phyloP scores from a whole-genome alignment of 1,284 basidiomycete genomes.

The Stygiomarasmius scandens region DNA sequence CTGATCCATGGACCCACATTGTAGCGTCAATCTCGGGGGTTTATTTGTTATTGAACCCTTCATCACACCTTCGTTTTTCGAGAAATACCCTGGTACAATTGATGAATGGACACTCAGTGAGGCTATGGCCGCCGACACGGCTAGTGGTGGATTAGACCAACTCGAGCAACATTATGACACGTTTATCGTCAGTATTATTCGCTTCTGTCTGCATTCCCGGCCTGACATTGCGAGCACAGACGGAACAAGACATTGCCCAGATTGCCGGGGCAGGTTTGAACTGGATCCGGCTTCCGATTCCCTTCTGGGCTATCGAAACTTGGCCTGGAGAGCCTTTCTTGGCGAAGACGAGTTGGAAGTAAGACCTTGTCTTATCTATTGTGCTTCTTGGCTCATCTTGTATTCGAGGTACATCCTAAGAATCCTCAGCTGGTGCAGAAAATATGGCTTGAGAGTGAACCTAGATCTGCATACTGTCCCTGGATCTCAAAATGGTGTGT shows the following conservation, averaged over 20 bases:
- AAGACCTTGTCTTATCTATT: conserved; percentile 39
- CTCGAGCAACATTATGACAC: conserved; percentile 81
- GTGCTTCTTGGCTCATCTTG: conserved; percentile 13
- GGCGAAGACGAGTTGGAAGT: conserved; percentile 74
- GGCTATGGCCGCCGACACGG: conserved; percentile 67
- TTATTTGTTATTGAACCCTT: conserved; percentile 79
- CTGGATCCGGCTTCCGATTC: conserved; percentile 83
- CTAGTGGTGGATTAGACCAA: conserved; percentile 57
- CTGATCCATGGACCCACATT: neutral
- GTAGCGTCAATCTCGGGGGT: conserved; percentile 75
- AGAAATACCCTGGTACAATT: conserved; percentile 62
- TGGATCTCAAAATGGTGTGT: conserved; percentile 71
- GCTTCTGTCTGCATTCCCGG: neutral
- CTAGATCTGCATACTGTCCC: conserved; percentile 85
- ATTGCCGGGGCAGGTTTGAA: conserved; percentile 92
- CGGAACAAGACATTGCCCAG: conserved; percentile 86
- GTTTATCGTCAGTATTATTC: conserved; percentile 63
- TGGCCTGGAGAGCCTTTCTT: conserved; percentile 82
- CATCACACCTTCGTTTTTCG: conserved; percentile 78
- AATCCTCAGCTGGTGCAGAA: conserved; percentile 80
- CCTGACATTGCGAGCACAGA: conserved; percentile 44
- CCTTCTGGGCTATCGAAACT: conserved; percentile 85
- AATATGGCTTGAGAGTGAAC: conserved; percentile 87
- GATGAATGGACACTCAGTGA: conserved; percentile 81
- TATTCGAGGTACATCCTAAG: conserved; percentile 70